phyloP scores from a whole-genome alignment of 1,139 yeast genomes.

The Diutina neorugosa region DNA sequence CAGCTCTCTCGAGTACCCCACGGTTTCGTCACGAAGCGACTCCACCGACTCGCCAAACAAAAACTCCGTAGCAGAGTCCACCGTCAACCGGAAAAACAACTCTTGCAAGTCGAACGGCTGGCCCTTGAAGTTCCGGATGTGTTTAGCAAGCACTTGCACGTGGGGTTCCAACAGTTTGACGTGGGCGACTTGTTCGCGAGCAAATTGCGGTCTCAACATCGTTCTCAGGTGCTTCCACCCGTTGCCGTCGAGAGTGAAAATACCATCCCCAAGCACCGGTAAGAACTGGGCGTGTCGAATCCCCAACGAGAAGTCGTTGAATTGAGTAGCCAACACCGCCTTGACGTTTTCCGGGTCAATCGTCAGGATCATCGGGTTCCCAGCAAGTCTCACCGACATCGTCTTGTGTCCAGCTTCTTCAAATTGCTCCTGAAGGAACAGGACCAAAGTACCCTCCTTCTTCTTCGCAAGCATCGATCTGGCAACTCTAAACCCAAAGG shows the following conservation, averaged over 20 bases:
- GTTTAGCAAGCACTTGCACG: background rate
- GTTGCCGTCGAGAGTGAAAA: background rate
- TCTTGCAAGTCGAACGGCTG: constrained; percentile 31
- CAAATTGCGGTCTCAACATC: constrained; percentile 3
- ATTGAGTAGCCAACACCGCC: constrained; percentile 4
- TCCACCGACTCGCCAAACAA: constrained; percentile 32
- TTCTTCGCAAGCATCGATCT: background rate
- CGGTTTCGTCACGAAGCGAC: constrained; percentile 14
- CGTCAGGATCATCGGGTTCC: constrained; percentile 18
- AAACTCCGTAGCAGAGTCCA: constrained; percentile 49
- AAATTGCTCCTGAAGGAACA: background rate
- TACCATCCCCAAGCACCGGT: constrained; percentile 1
- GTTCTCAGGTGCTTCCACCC: constrained; percentile 4
- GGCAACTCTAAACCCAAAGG: background rate
- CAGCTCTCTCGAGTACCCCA: constrained; percentile 11
- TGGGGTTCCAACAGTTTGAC: background rate
- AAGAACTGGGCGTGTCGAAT: background rate
- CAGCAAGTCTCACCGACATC: constrained; percentile 9
- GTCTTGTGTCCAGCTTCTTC: background rate
- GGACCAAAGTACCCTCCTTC: background rate
- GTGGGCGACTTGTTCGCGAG: constrained; percentile 4
- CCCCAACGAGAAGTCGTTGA: constrained; percentile 1
- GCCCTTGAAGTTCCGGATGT: constrained; percentile 9
- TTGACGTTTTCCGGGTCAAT: constrained; percentile 9
- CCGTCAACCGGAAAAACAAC: constrained; percentile 37